Conservation (phyloP, 306 rosid species). For the Prunus dulcis region DNA sequence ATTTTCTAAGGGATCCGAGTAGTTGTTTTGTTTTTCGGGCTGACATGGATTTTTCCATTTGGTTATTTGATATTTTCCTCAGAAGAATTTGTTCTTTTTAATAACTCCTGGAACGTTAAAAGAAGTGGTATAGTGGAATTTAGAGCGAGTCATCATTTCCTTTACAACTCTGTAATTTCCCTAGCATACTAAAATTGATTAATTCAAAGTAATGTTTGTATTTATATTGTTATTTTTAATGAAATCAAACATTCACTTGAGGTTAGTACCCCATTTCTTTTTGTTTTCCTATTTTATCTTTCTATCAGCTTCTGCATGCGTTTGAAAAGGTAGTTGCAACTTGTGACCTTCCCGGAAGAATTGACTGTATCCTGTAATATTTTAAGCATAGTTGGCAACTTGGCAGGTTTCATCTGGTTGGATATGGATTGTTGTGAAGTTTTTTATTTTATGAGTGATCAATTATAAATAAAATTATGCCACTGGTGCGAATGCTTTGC, state of each 20-base stretch:
- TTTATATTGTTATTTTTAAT: not conserved
- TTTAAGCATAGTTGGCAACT: too few species aligned
- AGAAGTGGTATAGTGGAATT: not conserved
- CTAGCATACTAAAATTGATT: not conserved
- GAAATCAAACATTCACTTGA: not conserved
- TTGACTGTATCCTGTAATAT: not conserved
- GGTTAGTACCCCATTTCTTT: not conserved
- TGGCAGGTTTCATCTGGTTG: too few species aligned
- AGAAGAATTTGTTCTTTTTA: not conserved
- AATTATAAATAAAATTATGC: too few species aligned
- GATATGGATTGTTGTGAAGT: too few species aligned
- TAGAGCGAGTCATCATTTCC: not conserved
- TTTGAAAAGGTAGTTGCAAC: not conserved
- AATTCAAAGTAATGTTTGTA: not conserved
- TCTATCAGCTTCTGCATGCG: not conserved
- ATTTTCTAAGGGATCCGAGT: not conserved
- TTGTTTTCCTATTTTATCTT: not conserved
- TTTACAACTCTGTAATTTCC: not conserved
- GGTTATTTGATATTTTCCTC: not conserved
- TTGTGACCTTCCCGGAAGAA: not conserved
- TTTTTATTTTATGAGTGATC: too few species aligned
- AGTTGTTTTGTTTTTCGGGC: not conserved
- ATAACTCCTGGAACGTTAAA: not conserved
- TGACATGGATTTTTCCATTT: not conserved
- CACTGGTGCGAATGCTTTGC: too few species aligned